A percentile compares a stretch with the other conserved stretches of the same genome.
Conservation (phyloP, 768 basidiomycete genomes). For the Lyophyllum decastes region DNA sequence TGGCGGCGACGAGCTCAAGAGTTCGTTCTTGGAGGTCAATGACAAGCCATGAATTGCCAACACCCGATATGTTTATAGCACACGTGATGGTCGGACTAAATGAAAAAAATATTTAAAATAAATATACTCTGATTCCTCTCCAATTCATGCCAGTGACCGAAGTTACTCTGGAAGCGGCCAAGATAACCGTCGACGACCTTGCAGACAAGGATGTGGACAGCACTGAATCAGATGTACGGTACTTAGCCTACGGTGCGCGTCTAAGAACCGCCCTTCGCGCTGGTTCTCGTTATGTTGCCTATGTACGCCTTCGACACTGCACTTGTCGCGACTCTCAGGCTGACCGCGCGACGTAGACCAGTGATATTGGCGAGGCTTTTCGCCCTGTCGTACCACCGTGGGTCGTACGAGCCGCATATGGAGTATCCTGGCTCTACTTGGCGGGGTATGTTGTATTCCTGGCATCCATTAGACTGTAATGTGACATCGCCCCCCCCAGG, state of each 20-base stretch:
- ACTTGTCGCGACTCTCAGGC: conserved; percentile 19
- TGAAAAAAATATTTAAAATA: conserved; percentile 1
- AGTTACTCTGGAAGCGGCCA: conserved; percentile 39
- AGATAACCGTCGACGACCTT: conserved; percentile 54
- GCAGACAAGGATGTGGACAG: conserved; percentile 66
- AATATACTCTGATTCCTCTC: conserved; percentile 3
- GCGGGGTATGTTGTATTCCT: conserved; percentile 38
- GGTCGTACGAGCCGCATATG: conserved; percentile 77
- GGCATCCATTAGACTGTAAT: background rate
- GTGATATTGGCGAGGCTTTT: conserved; percentile 84
- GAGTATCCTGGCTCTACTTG: conserved; percentile 81
- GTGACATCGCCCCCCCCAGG: conserved; percentile 32
- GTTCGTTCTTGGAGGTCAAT: conserved; percentile 13
- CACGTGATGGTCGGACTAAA: conserved; percentile 13
- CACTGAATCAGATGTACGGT: conserved; percentile 68
- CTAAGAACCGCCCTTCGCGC: conserved; percentile 76
- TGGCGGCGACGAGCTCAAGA: conserved; percentile 19
- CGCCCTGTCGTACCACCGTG: conserved; percentile 74
- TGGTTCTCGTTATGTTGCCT: conserved; percentile 72
- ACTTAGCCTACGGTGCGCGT: conserved; percentile 78
- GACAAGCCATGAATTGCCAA: conserved; percentile 17
- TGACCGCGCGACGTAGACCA: conserved; percentile 48
- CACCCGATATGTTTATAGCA: background rate
- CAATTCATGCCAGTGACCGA: conserved; percentile 33
- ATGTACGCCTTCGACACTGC: conserved; percentile 44